These are phyloP conservation scores for Leishmania major DNA, from an alignment of 208 protist species.

Conservation along the genomic window DNA sequence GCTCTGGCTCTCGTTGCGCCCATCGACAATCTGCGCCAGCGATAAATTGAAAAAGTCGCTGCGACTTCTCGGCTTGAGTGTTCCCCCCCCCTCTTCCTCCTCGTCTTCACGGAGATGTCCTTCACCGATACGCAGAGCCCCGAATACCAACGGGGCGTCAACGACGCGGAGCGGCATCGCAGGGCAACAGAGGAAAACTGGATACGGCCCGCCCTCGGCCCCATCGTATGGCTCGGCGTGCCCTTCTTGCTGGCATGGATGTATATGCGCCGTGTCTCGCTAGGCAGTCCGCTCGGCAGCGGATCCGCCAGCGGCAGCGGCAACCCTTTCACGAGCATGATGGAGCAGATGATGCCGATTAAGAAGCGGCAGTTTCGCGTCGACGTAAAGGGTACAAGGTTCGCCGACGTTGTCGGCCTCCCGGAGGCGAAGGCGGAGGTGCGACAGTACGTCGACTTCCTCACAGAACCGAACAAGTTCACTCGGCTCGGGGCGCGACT, in stretches of 20 bases:
- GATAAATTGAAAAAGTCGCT: not conserved
- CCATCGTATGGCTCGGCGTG: conserved; percentile 77
- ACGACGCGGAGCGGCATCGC: conserved; percentile 74
- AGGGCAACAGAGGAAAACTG: conserved; percentile 82
- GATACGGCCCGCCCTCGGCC: conserved; percentile 72
- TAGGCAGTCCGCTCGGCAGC: conserved; percentile 9
- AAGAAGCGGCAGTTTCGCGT: conserved; percentile 89
- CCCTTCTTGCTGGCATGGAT: conserved; percentile 60
- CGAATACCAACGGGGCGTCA: conserved; percentile 70
- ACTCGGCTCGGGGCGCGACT: conserved; percentile 95
- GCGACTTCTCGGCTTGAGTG: not conserved
- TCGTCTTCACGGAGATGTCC: conserved; percentile 8
- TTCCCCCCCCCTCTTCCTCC: not conserved
- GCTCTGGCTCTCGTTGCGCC: not conserved
- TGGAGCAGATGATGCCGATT: conserved; percentile 91
- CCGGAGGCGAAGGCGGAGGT: conserved; percentile 97
- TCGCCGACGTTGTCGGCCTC: conserved; percentile 96
- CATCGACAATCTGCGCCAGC: not conserved
- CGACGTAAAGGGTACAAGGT: conserved; percentile 84
- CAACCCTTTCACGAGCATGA: conserved; percentile 79
- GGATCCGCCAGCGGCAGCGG: conserved; percentile 15
- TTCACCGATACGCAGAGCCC: conserved; percentile 2
- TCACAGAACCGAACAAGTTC: conserved; percentile 96
- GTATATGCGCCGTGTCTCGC: conserved; percentile 57
- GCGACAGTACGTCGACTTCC: conserved; percentile 97